Evolutionary conservation across 768 basidiomycete genomes (phyloP).

Genomic region (Amanita inopinata): DNA sequence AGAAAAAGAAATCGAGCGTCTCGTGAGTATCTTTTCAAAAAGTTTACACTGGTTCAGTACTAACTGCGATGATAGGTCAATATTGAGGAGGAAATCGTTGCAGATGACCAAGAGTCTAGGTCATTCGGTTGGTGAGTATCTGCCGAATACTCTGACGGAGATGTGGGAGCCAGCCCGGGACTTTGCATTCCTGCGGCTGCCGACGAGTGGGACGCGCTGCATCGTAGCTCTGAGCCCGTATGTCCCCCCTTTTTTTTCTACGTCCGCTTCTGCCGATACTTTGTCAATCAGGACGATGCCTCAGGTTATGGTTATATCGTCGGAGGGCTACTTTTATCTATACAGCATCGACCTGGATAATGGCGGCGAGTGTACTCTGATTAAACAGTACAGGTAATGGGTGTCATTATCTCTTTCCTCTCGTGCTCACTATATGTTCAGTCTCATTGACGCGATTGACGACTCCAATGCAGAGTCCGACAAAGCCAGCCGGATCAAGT

Average conservation of each 20-base stretch:
- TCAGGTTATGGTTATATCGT: constrained; percentile 94
- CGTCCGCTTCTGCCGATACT: neutral
- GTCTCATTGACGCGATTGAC: constrained; percentile 4
- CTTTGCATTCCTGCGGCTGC: constrained; percentile 84
- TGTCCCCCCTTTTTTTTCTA: neutral
- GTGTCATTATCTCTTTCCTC: neutral
- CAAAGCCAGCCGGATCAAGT: neutral
- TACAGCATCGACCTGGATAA: constrained; percentile 95
- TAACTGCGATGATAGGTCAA: no score
- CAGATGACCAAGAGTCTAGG: constrained; percentile 69
- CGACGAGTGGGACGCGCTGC: constrained; percentile 67
- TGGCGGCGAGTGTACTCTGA: constrained; percentile 89
- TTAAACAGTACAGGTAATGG: constrained; percentile 83
- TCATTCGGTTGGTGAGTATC: constrained; percentile 72
- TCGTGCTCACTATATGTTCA: neutral
- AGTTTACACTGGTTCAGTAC: no score
- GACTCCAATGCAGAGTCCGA: neutral
- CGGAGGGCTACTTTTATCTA: constrained; percentile 91
- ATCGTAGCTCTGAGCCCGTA: constrained; percentile 59
- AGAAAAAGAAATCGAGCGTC: constrained; percentile 36
- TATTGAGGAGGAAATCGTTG: constrained; percentile 58
- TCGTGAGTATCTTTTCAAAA: constrained; percentile 30
- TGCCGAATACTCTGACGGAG: constrained; percentile 85
- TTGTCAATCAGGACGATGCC: constrained; percentile 72
- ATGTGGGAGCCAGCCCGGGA: constrained; percentile 96